phyloP scores from a whole-genome alignment of 2,329 filamentous ascomycete species.

The Magnaporthiopsis incrustans region DNA sequence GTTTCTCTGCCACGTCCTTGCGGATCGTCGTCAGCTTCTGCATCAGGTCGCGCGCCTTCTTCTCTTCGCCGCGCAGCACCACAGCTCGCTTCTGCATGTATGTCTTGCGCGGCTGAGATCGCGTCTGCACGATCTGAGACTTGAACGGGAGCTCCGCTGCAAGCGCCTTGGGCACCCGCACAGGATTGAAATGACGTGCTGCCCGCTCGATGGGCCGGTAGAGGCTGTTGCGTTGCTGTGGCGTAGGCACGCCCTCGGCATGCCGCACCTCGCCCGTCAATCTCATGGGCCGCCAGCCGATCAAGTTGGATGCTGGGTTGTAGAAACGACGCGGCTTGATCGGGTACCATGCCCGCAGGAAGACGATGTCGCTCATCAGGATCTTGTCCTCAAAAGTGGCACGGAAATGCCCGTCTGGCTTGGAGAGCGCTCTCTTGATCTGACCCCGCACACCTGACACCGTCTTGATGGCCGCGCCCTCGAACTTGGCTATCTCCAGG shows the following conservation, averaged over 20 bases:
- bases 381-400: constrained; percentile 99
- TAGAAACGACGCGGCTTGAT: constrained; percentile 94
- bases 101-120: constrained; percentile 70
- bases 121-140: constrained; percentile 77
- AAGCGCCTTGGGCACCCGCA: constrained; percentile 69
- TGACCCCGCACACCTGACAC: constrained; percentile 93
- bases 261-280: constrained; percentile 86
- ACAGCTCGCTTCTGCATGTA: constrained; percentile 96
- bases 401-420: constrained; percentile 91
- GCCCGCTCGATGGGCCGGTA: constrained; percentile 65
- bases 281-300: constrained; percentile 91
- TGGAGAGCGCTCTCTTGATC: constrained; percentile 90
- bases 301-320: constrained; percentile 88
- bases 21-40: constrained; percentile 85
- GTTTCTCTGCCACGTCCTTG: constrained; percentile 83
- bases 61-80: constrained; percentile 78
- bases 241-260: constrained; percentile 66
- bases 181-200: constrained; percentile 68
- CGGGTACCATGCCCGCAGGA: constrained; percentile 93
- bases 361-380: constrained; percentile 91
- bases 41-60: constrained; percentile 78
- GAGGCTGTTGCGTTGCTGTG: constrained; percentile 72
- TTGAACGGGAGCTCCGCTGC: constrained; percentile 86
- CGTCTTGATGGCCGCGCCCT: constrained; percentile 90
- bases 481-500: constrained; percentile 95